Evolutionary conservation across 371 early-diverging fungal genomes (phyloP).

Genomic region (Polyrhizophydium stewartii): DNA sequence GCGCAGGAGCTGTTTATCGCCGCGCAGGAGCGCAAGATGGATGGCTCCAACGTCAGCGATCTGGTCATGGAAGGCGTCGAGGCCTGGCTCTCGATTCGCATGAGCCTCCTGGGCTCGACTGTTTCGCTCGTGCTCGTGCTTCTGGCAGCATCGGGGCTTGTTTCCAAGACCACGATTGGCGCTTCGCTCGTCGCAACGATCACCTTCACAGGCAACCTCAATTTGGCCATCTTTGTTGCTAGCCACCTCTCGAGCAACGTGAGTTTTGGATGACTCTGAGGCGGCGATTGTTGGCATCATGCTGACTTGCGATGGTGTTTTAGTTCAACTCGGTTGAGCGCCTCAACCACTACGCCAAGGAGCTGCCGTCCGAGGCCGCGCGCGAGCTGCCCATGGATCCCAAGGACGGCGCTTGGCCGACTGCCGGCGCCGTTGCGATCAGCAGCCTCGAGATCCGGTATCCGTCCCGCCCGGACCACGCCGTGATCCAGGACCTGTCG

Average conservation of each 20-base stretch:
- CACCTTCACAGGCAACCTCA: not conserved
- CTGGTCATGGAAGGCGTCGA: not conserved
- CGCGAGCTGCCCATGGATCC: slow-evolving; percentile 2
- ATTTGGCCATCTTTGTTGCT: not conserved
- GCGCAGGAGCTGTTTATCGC: not conserved
- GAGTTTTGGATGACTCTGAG: too few relatives aligned
- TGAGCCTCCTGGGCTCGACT: too few relatives aligned
- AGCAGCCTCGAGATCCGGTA: slow-evolving; percentile 9
- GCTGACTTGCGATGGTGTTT: too few relatives aligned
- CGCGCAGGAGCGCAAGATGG: not conserved
- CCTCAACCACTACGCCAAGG: slow-evolving; percentile 49
- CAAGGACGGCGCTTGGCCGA: slow-evolving; percentile 40
- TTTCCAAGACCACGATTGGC: not conserved
- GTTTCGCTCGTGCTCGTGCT: too few relatives aligned
- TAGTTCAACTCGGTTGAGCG: slow-evolving; percentile 29
- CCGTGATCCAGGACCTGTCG: slow-evolving; percentile 41
- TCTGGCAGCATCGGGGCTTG: too few relatives aligned
- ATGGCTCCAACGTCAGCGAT: not conserved
- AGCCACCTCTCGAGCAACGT: too few relatives aligned
- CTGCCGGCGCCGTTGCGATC: slow-evolving; percentile 51
- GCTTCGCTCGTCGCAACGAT: not conserved
- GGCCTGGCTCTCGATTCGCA: too few relatives aligned
- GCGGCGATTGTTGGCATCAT: too few relatives aligned
- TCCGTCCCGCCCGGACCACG: not conserved
- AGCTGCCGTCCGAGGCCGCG: slow-evolving; percentile 3